Percentiles rank a stretch among this genome's conserved stretches.
phyloP scores from a whole-genome alignment of 106 monocot genomes.

The Alisma plantagoaquatica region DNA sequence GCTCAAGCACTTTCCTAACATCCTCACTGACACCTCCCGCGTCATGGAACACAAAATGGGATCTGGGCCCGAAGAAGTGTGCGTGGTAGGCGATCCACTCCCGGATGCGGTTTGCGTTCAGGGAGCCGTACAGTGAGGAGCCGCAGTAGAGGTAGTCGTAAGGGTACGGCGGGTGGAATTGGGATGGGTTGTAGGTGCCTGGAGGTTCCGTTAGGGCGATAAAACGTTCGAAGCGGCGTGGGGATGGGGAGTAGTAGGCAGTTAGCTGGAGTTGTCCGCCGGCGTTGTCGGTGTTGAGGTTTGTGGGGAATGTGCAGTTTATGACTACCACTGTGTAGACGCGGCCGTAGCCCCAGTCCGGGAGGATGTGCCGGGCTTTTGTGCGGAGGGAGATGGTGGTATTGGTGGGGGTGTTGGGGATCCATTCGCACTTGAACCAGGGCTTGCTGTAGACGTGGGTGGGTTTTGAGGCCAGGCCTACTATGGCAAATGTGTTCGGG shows the following conservation, averaged over 20 bases:
- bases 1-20: slow-evolving; percentile 52
- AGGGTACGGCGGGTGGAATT: slow-evolving; percentile 46
- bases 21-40: slow-evolving; percentile 65
- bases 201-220: slow-evolving; percentile 57
- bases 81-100: slow-evolving; percentile 98
- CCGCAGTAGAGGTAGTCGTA: slow-evolving; percentile 95
- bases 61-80: slow-evolving; percentile 59
- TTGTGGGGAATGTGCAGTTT: slow-evolving; percentile 75
- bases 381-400: slow-evolving; percentile 21
- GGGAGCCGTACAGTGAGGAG: slow-evolving; percentile 67
- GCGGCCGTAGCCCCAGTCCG: slow-evolving; percentile 94
- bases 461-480: slow-evolving; percentile 90
- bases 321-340: slow-evolving; percentile 93
- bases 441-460: slow-evolving; percentile 79
- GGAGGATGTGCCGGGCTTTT: slow-evolving; percentile 67
- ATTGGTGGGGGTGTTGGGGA: slow-evolving; percentile 30
- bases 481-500: slow-evolving; percentile 55
- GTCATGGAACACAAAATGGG: slow-evolving; percentile 95
- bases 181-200: slow-evolving; percentile 46
- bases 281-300: slow-evolving; percentile 63
- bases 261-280: slow-evolving; percentile 66
- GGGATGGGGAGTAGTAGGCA: slow-evolving; percentile 60
- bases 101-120: slow-evolving; percentile 55
- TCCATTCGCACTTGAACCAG: slow-evolving; percentile 92
- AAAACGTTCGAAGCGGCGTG: slow-evolving; percentile 44